These are phyloP conservation scores for Fusarium sp. DNA, from an alignment of 2,329 filamentous ascomycete genomes.

Conservation along the genomic window DNA sequence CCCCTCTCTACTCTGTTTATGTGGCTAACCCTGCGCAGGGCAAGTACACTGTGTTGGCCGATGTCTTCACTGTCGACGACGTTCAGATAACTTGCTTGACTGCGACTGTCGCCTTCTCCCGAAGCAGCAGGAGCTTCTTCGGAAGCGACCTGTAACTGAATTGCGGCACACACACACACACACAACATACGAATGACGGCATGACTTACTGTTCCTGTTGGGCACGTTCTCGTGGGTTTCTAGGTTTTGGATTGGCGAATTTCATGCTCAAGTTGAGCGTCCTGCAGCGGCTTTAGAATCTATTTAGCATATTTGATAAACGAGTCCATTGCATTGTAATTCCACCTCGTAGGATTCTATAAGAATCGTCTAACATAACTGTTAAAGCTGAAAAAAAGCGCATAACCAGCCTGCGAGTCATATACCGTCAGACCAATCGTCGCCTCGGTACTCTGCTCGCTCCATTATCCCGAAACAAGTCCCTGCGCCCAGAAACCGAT, in stretches of 20 bases:
- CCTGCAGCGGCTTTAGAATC: conserved; percentile 45
- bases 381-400: conserved; percentile 24
- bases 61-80: conserved; percentile 81
- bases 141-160: conserved; percentile 58
- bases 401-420: conserved; percentile 13
- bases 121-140: conserved; percentile 55
- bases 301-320: conserved; percentile 40
- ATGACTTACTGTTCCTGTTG: conserved; percentile 29
- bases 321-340: conserved; percentile 26
- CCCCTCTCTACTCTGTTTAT: conserved; percentile 26
- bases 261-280: conserved; percentile 39
- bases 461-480: conserved; percentile 17
- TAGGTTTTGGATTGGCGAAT: conserved; percentile 41
- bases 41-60: conserved; percentile 88
- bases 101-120: conserved; percentile 75
- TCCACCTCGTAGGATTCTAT: conserved; percentile 15
- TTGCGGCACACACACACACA: conserved; percentile 26
- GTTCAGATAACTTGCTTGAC: conserved; percentile 88
- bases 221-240: conserved; percentile 38
- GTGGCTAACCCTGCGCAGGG: conserved; percentile 67
- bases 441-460: conserved; percentile 15
- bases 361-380: conserved; percentile 14
- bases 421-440: not conserved
- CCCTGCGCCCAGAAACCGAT: conserved; percentile 4
- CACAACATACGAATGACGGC: conserved; percentile 26